Percentiles rank a stretch among this genome's conserved stretches.
Conservation (phyloP, 129 eudicot genomes). For the Silybum marianum region DNA sequence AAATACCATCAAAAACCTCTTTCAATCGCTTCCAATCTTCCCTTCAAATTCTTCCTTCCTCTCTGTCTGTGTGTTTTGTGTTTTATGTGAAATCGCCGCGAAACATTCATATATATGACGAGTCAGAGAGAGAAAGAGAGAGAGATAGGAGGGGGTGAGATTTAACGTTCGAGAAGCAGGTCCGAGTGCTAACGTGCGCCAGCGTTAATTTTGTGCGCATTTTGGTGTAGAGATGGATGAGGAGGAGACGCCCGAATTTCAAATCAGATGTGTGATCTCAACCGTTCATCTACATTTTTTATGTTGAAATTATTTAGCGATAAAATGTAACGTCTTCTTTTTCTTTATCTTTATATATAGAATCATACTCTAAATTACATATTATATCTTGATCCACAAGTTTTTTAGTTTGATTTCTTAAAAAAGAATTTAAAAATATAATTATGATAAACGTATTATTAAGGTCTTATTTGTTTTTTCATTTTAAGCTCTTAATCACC, state of each 20-base stretch:
- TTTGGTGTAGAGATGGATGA: conserved; percentile 19
- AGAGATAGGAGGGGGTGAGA: conserved; percentile 21
- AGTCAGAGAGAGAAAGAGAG: background rate
- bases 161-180: conserved; percentile 50
- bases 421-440: background rate
- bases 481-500: too few relatives aligned
- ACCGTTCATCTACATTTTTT: conserved; percentile 16
- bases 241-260: conserved; percentile 25
- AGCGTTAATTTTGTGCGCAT: conserved; percentile 21
- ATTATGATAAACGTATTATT: background rate
- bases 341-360: background rate
- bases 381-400: background rate
- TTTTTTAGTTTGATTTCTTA: background rate
- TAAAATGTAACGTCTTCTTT: background rate
- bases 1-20: conserved; percentile 28
- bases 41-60: background rate
- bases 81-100: conserved; percentile 44
- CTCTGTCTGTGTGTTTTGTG: conserved; percentile 13
- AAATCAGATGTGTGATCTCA: conserved; percentile 15
- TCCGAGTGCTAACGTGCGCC: conserved; percentile 29
- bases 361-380: background rate
- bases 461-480: too few relatives aligned
- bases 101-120: conserved; percentile 34
- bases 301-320: background rate
- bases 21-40: background rate